Evolutionary conservation across 441 rosid species (phyloP).

Genomic region (Euphorbia corollata): DNA sequence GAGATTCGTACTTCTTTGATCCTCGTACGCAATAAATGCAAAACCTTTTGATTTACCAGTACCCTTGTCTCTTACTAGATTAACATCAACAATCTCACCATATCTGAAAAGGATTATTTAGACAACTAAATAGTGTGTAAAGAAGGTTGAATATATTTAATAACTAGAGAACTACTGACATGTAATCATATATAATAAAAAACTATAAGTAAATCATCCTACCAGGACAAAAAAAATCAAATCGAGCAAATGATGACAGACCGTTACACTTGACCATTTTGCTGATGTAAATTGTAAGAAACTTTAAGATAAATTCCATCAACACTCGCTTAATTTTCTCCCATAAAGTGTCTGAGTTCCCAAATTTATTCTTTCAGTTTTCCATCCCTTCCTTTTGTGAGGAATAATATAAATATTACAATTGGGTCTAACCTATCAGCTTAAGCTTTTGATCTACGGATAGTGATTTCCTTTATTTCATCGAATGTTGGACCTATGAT

Average conservation of each 20-base stretch:
- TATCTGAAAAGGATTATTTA: conserved; percentile 30
- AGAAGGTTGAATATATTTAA: background rate
- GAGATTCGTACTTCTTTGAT: conserved; percentile 79
- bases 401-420: too few species aligned
- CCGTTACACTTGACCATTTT: background rate
- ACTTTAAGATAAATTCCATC: conserved; percentile 1
- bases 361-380: background rate
- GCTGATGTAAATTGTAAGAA: background rate
- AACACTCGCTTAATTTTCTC: background rate
- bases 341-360: background rate
- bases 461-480: conserved; percentile 76
- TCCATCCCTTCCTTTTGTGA: background rate
- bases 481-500: conserved; percentile 57
- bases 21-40: conserved; percentile 84
- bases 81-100: conserved; percentile 86
- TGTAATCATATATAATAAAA: background rate
- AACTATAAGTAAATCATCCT: too few species aligned
- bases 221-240: background rate
- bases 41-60: conserved; percentile 91
- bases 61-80: conserved; percentile 79
- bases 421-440: too few species aligned
- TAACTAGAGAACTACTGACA: background rate
- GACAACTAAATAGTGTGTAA: background rate
- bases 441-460: conserved; percentile 78
- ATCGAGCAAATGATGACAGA: background rate